These are phyloP conservation scores for Ogataea siamensis DNA, from an alignment of 805 yeast species.

Conservation along the genomic window DNA sequence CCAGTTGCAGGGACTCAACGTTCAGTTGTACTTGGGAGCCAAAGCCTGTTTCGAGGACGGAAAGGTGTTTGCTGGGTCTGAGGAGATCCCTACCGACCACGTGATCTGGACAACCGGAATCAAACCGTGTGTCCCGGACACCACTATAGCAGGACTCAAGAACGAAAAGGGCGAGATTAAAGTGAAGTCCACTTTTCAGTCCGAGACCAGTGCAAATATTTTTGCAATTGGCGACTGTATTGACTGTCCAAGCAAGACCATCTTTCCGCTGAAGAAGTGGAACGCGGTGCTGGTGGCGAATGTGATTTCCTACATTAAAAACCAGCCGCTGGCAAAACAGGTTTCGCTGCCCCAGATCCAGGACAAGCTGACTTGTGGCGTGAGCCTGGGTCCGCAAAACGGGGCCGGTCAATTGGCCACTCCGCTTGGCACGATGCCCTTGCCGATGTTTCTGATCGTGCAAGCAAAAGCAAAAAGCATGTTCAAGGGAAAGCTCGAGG, in stretches of 20 bases:
- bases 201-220: constrained; percentile 18
- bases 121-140: constrained; percentile 7
- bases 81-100: constrained; percentile 11
- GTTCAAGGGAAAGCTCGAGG: constrained; percentile 9
- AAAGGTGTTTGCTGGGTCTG: constrained; percentile 7
- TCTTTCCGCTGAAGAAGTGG: constrained; percentile 17
- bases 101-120: constrained; percentile 15
- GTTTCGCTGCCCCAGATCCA: not conserved
- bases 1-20: constrained; percentile 8
- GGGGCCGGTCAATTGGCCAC: constrained; percentile 30
- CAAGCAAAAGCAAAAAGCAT: constrained; percentile 21
- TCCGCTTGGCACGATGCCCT: constrained; percentile 22
- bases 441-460: constrained; percentile 24
- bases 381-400: constrained; percentile 26
- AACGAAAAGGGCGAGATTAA: constrained; percentile 16
- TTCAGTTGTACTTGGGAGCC: constrained; percentile 11
- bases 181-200: constrained; percentile 26
- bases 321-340: constrained; percentile 2
- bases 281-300: constrained; percentile 19
- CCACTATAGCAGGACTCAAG: constrained; percentile 8
- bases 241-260: constrained; percentile 26
- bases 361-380: constrained; percentile 7
- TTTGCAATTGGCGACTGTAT: constrained; percentile 37
- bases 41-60: constrained; percentile 7
- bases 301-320: constrained; percentile 8